These are phyloP conservation scores for Aphanocladium album DNA, from an alignment of 2,329 filamentous ascomycete species.

Conservation along the genomic window DNA sequence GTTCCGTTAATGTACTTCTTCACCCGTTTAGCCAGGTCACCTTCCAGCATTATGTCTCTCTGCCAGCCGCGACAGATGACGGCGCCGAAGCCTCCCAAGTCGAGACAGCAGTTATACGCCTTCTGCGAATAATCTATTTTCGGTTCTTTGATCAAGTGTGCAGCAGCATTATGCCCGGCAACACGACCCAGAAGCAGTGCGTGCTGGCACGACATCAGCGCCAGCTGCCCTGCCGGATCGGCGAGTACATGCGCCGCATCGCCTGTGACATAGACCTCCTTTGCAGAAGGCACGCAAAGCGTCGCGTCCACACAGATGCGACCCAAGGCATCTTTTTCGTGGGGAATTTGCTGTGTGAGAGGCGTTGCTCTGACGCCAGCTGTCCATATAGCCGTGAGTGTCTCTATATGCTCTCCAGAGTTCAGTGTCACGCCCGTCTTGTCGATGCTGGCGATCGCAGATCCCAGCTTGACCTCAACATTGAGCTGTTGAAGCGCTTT, in stretches of 20 bases:
- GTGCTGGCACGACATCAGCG: slow-evolving; percentile 37
- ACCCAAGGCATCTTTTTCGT: slow-evolving; percentile 23
- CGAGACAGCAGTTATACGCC: slow-evolving; percentile 29
- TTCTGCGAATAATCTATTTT: slow-evolving; percentile 25
- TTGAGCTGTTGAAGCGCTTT: slow-evolving; percentile 25
- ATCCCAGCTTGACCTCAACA: slow-evolving; percentile 26
- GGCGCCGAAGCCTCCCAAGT: slow-evolving; percentile 29
- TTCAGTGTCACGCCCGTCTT: slow-evolving; percentile 20
- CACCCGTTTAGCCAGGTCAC: slow-evolving; percentile 26
- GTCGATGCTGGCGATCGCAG: slow-evolving; percentile 23
- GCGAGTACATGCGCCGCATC: slow-evolving; percentile 26
- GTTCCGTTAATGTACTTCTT: slow-evolving; percentile 30
- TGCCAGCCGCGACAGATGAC: slow-evolving; percentile 28
- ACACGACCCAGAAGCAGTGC: slow-evolving; percentile 30
- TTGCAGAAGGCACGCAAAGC: slow-evolving; percentile 19
- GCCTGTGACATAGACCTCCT: slow-evolving; percentile 28
- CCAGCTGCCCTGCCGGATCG: slow-evolving; percentile 23
- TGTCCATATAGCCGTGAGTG: slow-evolving; percentile 33
- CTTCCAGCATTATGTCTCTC: slow-evolving; percentile 22
- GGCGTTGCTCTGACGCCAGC: slow-evolving; percentile 28
- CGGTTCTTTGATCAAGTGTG: slow-evolving; percentile 25
- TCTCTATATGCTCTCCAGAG: slow-evolving; percentile 28
- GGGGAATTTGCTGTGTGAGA: slow-evolving; percentile 29
- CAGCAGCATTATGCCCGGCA: slow-evolving; percentile 29
- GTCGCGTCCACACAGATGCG: slow-evolving; percentile 26